Evolutionary conservation across 352 stramenopile genomes (phyloP), one percentile per base, ranked within the genome.

Genomic region (Globisporangium carolinianum): DNA sequence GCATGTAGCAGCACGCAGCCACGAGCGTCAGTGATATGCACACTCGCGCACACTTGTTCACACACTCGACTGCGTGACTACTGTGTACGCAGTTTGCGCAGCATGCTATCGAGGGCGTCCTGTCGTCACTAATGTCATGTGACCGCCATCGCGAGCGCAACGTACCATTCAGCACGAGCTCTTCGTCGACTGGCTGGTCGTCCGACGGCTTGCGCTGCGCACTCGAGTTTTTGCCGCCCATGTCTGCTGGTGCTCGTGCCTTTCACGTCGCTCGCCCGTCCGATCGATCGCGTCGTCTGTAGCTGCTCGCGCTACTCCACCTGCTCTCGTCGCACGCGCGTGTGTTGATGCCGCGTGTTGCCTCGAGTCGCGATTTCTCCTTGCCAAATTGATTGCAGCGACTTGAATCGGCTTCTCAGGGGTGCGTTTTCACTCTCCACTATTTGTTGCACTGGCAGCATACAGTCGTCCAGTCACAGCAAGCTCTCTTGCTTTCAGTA

Each of bases 151-250:
- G 24, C 24, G 24, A 32, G 24, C 24, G 24, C 24, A 32, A 66
- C 74, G 61, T 51, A 89, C 81, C 76, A 51, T 91, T 91, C 38
- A 89, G 61, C 37, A 86, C 72, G 52, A 82, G 69, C 61, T 89
- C 73, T 35, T 77, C 67, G 37, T 77, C 64, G 35, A 67, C 61
- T 24, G 67, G 66, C 37, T 80, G 71, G 10, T 88, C 72, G 10
- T 80, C 73, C 51, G 68, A 80, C 17, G 71, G 63, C 58, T 87
- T 86, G 65, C 66, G 70, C 57, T 85, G 73, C 47, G 38, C 55
- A 62, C 55, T 66, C 38, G 54, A 58, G 24, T 32, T 32, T 3
- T 39, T 39, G n/a, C 47, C 53, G 11, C 57, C 62, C 58, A 64
- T 66, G 45, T 1, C 17, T 52, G 17, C 49, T 58, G 14, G 41